Evolutionary conservation across 495 filamentous ascomycete species (phyloP), one percentile per base, ranked within the genome.

Genomic region (Friedmanniomyces simplex): DNA sequence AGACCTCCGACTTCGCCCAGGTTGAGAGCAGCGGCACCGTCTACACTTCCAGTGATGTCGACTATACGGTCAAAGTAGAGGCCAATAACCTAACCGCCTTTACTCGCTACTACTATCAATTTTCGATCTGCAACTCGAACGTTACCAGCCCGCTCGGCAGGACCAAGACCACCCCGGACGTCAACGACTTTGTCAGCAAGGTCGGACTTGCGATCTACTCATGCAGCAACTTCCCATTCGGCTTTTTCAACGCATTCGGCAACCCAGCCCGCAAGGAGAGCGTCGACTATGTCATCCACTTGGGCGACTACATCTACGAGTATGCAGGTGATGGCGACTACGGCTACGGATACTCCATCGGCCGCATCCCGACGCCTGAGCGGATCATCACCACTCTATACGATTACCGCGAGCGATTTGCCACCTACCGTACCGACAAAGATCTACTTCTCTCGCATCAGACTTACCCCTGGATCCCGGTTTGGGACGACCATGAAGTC

Each of bases 281-380:
- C 21, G 79, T 84, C 13, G 82, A 87, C 66, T 86, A 81, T 67
- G 77, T 85, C 0, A 55, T 84, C 48, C 80, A 83, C 63, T 73
- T 85, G 13, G 81, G 82, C 21, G 83, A 87, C 64, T 86, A 85
- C 65, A 83, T 85, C 66, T 85, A 87, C 65, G 82, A 87, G 64
- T 80, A 79, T 45, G 70, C 68, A 28, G 58, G 51, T 18, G 72
- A 77, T 18, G 77, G 76, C n/a, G 69, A 77, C 13, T 82, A 82
- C 59, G 81, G 81, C 20, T 63, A 59, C 24, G 60, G 60, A 18
- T 28, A 45, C 32, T 46, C 50, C 12, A 61, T 66, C 20, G 62
- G 53, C 74, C 52, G 73, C 70, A 21, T 72, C 66, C 46, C 56
- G 59, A 52, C 42, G 36, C 37, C 62, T 41, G 14, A 65, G 28